phyloP scores from a whole-genome alignment of 1,139 yeast species.

The Yamadazyma dushanensis region DNA sequence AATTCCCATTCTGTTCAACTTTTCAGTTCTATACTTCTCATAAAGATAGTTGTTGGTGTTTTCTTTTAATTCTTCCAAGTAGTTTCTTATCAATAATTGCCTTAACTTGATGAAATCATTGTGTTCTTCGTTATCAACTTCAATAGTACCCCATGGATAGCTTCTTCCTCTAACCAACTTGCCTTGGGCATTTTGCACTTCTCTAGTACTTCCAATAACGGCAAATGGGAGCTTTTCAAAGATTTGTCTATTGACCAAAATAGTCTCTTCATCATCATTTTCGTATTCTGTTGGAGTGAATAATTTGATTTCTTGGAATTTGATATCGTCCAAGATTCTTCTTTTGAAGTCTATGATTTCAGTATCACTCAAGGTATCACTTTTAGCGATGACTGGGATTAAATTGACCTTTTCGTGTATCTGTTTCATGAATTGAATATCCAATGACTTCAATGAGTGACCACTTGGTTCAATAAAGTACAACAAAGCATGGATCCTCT shows the following conservation, averaged over 20 bases:
- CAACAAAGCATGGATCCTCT: constrained; percentile 82
- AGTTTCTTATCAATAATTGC: constrained; percentile 85
- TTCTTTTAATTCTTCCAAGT: constrained; percentile 92
- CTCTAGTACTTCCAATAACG: constrained; percentile 84
- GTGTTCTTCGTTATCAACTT: constrained; percentile 92
- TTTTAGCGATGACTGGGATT: constrained; percentile 92
- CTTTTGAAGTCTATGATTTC: constrained; percentile 77
- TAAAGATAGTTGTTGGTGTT: constrained; percentile 74
- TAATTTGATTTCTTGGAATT: constrained; percentile 70
- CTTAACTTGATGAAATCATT: constrained; percentile 91
- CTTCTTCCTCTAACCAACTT: constrained; percentile 84
- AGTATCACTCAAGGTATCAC: constrained; percentile 89
- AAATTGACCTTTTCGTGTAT: constrained; percentile 90
- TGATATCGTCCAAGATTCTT: constrained; percentile 74
- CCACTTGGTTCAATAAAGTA: constrained; percentile 98
- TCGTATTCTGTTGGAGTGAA: constrained; percentile 81
- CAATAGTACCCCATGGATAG: constrained; percentile 98
- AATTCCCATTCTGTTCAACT: constrained; percentile 79
- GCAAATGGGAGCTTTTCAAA: constrained; percentile 86
- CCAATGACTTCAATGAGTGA: constrained; percentile 86
- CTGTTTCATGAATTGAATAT: constrained; percentile 83
- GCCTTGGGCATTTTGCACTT: constrained; percentile 74
- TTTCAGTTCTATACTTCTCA: constrained; percentile 87
- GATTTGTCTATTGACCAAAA: constrained; percentile 63
- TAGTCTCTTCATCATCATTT: constrained; percentile 85